Percentiles rank a stretch among this genome's conserved stretches.
Evolutionary conservation across 495 filamentous ascomycete genomes (phyloP).

Genomic region (Chaetomium fimeti): DNA sequence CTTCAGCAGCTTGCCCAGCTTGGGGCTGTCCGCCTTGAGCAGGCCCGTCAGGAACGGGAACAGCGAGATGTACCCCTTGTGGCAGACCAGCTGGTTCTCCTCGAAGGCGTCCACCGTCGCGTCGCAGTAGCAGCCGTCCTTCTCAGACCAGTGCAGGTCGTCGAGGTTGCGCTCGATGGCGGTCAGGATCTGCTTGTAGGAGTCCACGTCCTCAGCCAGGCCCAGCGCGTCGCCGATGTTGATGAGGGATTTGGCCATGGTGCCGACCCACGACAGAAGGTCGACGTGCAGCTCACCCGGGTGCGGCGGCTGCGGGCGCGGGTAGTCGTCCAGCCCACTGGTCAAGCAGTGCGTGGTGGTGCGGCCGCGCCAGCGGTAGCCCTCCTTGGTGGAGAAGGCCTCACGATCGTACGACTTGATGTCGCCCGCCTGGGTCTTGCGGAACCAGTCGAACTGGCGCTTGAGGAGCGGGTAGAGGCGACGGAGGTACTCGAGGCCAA

Average conservation of each 20-base stretch:
- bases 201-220: conserved; percentile 68
- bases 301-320: conserved; percentile 91
- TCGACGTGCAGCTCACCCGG: conserved; percentile 96
- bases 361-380: conserved; percentile 93
- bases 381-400: conserved; percentile 82
- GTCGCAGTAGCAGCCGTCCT: conserved; percentile 82
- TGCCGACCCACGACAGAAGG: conserved; percentile 92
- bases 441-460: conserved; percentile 92
- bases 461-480: conserved; percentile 88
- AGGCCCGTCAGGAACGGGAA: conserved; percentile 87
- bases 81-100: conserved; percentile 84
- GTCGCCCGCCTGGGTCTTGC: conserved; percentile 84
- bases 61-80: conserved; percentile 93
- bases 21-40: conserved; percentile 66
- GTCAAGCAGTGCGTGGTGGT: conserved; percentile 83
- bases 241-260: conserved; percentile 80
- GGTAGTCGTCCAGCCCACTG: conserved; percentile 94
- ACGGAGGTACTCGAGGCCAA: conserved; percentile 71
- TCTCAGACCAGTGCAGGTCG: conserved; percentile 87
- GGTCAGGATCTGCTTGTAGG: conserved; percentile 68
- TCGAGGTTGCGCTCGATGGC: conserved; percentile 87
- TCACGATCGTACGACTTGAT: conserved; percentile 87
- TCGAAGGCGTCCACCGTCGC: conserved; percentile 95
- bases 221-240: conserved; percentile 72
- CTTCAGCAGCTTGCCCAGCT: conserved; percentile 70